Evolutionary conservation across 179 eudicot genomes (phyloP).

Genomic region (Nepenthes alata): DNA sequence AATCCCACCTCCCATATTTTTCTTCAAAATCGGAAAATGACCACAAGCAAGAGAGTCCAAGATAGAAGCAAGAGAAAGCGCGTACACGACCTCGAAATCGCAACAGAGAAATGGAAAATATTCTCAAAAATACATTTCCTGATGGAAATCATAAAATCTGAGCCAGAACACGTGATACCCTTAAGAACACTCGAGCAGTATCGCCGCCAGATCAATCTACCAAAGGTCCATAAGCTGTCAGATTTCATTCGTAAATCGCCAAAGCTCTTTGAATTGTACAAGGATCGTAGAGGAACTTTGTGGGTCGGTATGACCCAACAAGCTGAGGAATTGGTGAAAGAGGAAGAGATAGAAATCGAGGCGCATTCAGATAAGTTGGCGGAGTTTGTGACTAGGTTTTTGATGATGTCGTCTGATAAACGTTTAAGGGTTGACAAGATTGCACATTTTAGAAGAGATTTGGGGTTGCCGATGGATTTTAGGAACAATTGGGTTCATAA

Average conservation of each 20-base stretch:
- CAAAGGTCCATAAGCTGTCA: conserved; percentile 69
- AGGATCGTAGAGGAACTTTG: conserved; percentile 49
- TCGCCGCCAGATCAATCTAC: conserved; percentile 61
- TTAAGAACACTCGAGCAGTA: conserved; percentile 43
- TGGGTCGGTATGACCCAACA: conserved; percentile 78
- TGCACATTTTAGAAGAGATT: conserved; percentile 77
- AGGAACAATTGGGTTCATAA: conserved; percentile 55
- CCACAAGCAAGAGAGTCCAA: conserved; percentile 65
- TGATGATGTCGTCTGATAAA: conserved; percentile 78
- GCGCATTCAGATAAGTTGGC: conserved; percentile 45
- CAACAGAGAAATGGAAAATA: conserved; percentile 65
- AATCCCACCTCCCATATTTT: neutral
- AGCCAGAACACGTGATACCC: conserved; percentile 62
- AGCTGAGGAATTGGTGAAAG: conserved; percentile 62
- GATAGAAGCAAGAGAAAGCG: conserved; percentile 81
- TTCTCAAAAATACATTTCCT: conserved; percentile 54
- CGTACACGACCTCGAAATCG: conserved; percentile 63
- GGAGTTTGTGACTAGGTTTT: conserved; percentile 57
- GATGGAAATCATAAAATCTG: conserved; percentile 54
- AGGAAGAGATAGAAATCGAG: conserved; percentile 46
- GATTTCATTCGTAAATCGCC: conserved; percentile 73
- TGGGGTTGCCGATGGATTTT: conserved; percentile 80
- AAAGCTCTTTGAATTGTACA: conserved; percentile 60
- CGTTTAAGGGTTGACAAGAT: conserved; percentile 54
- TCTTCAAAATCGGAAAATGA: conserved; percentile 38